A percentile compares a stretch with the other conserved stretches of the same genome.
Evolutionary conservation across 352 stramenopile genomes (phyloP).

Genomic region (Detonula confervacea): DNA sequence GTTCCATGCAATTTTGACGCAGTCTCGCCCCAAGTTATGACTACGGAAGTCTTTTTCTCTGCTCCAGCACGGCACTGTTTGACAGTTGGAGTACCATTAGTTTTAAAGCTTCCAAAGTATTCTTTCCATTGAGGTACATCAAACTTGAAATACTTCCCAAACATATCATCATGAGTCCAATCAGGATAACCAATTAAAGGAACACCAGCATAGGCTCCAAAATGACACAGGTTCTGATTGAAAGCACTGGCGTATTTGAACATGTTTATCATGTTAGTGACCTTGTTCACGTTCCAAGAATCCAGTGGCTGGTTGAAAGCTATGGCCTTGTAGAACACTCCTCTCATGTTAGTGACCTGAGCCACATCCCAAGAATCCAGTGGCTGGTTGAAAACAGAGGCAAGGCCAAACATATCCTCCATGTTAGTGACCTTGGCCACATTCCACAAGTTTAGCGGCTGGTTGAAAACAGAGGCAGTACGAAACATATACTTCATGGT

Average conservation of each 20-base stretch:
- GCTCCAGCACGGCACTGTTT: too few species aligned
- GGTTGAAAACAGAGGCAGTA: slow-evolving; percentile 25
- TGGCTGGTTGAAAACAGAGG: slow-evolving; percentile 20
- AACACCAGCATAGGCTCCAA: too few species aligned
- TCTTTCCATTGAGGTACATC: too few species aligned
- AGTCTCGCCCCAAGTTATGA: too few species aligned
- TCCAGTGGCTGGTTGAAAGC: slow-evolving; percentile 12
- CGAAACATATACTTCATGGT: slow-evolving; percentile 47
- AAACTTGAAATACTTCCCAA: too few species aligned
- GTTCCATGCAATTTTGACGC: too few species aligned
- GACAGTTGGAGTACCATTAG: too few species aligned
- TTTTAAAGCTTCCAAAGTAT: too few species aligned
- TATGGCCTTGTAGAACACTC: slow-evolving; percentile 10
- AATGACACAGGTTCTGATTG: slow-evolving; percentile 28
- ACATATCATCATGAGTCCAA: too few species aligned
- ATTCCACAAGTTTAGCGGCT: slow-evolving; percentile 24
- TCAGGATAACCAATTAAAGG: too few species aligned
- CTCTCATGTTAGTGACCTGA: slow-evolving; percentile 9
- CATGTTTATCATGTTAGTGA: slow-evolving; percentile 13
- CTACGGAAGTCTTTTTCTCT: too few species aligned
- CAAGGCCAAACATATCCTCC: slow-evolving; percentile 6
- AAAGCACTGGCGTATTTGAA: slow-evolving; percentile 14
- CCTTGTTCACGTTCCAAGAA: slow-evolving; percentile 24
- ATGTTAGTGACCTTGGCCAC: slow-evolving; percentile 16
- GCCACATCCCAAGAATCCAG: slow-evolving; percentile 30